Conservation (phyloP, 2,329 filamentous ascomycete genomes). For the Byssothecium circinans region DNA sequence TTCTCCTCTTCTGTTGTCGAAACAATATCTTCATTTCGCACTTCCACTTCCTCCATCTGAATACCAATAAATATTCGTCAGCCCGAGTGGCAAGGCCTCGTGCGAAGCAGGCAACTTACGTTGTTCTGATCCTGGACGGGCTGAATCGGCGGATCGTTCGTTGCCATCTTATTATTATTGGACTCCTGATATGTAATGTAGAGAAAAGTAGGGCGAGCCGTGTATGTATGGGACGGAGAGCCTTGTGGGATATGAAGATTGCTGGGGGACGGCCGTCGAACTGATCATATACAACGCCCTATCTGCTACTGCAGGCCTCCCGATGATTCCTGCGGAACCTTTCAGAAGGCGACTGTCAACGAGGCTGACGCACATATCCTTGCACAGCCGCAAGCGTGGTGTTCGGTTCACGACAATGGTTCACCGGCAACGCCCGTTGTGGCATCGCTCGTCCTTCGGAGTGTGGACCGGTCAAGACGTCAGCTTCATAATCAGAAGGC, state of each 20-base stretch:
- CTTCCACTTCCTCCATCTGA: conserved; percentile 19
- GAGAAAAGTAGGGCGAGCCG: conserved; percentile 9
- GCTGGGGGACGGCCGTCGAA: conserved; percentile 15
- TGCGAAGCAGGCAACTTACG: conserved; percentile 18
- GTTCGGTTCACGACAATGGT: background rate
- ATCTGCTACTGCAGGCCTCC: conserved; percentile 34
- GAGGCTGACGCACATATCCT: conserved; percentile 9
- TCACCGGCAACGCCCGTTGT: conserved; percentile 2
- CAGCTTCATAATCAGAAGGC: background rate
- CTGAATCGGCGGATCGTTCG: conserved; percentile 21
- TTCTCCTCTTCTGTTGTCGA: conserved; percentile 8
- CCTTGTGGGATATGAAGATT: conserved; percentile 17
- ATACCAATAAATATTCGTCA: conserved; percentile 20
- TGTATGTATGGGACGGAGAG: conserved; percentile 16
- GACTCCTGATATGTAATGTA: background rate
- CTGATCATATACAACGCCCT: conserved; percentile 24
- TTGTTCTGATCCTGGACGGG: conserved; percentile 15
- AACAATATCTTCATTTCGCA: conserved; percentile 11
- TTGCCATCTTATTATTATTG: conserved; percentile 22
- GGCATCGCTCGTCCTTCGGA: no score
- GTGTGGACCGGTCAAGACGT: no score
- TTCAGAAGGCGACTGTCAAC: conserved; percentile 5
- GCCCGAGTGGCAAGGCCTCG: conserved; percentile 19
- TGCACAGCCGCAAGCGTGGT: conserved; percentile 28
- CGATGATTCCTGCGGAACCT: conserved; percentile 21